A percentile compares a stretch with the other conserved stretches of the same genome.
These are phyloP conservation scores for Backusella luteola DNA, from an alignment of 192 early-diverging fungal genomes.

Conservation along the genomic window DNA sequence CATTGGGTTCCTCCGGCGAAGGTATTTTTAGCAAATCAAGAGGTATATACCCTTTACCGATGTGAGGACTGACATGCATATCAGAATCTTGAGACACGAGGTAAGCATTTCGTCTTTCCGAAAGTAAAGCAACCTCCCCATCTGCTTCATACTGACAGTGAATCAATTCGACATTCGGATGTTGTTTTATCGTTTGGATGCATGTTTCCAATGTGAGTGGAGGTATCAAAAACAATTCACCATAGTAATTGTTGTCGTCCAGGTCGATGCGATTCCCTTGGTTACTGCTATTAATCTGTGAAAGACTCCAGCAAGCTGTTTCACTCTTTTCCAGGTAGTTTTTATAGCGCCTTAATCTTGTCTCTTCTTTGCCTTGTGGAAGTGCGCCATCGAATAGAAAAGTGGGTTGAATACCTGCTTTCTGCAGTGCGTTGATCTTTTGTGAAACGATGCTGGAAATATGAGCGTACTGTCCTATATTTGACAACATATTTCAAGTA, in stretches of 20 bases:
- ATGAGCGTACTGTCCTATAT: slow-evolving; percentile 36
- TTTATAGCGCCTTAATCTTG: slow-evolving; percentile 40
- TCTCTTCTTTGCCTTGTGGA: slow-evolving; percentile 40
- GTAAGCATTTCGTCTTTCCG: slow-evolving; percentile 41
- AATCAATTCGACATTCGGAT: slow-evolving; percentile 34
- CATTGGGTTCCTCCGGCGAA: neutral
- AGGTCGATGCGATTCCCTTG: neutral
- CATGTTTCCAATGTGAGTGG: slow-evolving; percentile 45
- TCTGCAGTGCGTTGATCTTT: slow-evolving; percentile 26
- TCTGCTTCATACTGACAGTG: slow-evolving; percentile 50
- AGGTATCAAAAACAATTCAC: slow-evolving; percentile 45
- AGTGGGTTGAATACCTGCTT: slow-evolving; percentile 32
- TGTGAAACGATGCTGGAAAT: slow-evolving; percentile 35
- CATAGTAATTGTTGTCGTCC: slow-evolving; percentile 21
- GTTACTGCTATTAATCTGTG: slow-evolving; percentile 23
- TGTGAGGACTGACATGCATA: slow-evolving; percentile 44
- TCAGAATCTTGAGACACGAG: slow-evolving; percentile 53
- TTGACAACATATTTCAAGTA: neutral
- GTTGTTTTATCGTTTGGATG: slow-evolving; percentile 33
- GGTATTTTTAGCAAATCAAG: slow-evolving; percentile 40
- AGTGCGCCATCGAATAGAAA: slow-evolving; percentile 52
- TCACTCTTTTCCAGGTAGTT: slow-evolving; percentile 40
- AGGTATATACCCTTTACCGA: slow-evolving; percentile 47
- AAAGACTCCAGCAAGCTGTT: slow-evolving; percentile 26
- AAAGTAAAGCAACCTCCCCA: slow-evolving; percentile 37